Evolutionary conservation across 768 basidiomycete species (phyloP).

Genomic region (Auricularia auricula-judae): DNA sequence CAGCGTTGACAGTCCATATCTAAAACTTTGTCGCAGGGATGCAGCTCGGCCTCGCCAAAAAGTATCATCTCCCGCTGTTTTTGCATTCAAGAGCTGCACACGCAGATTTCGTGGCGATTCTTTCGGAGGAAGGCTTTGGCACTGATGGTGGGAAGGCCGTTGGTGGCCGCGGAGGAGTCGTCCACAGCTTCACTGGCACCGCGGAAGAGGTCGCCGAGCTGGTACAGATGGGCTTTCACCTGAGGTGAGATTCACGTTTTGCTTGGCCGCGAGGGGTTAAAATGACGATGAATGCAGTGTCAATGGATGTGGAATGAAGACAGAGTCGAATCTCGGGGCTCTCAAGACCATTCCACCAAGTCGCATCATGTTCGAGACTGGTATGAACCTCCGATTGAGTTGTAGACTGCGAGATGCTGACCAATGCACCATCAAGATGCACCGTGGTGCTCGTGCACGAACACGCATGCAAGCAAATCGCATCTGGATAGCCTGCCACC

Average conservation of each 20-base stretch:
- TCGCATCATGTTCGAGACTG: constrained; percentile 63
- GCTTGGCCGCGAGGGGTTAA: background rate
- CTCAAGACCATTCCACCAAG: constrained; percentile 47
- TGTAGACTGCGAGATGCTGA: background rate
- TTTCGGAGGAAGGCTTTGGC: constrained; percentile 56
- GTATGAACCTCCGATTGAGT: constrained; percentile 21
- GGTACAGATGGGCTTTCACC: constrained; percentile 64
- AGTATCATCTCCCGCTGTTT: constrained; percentile 65
- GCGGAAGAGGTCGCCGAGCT: constrained; percentile 51
- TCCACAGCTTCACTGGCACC: constrained; percentile 73
- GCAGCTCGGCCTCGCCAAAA: constrained; percentile 57
- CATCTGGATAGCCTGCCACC: constrained; percentile 38
- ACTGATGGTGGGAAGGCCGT: constrained; percentile 39
- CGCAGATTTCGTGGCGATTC: constrained; percentile 50
- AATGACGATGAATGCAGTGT: constrained; percentile 25
- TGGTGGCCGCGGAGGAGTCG: constrained; percentile 62
- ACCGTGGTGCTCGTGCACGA: constrained; percentile 64
- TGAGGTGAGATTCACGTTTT: constrained; percentile 28
- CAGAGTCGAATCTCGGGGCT: constrained; percentile 47
- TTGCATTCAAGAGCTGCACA: constrained; percentile 76
- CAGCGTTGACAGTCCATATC: no score
- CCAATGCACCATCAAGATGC: constrained; percentile 33
- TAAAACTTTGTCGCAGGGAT: constrained; percentile 21
- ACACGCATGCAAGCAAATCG: constrained; percentile 48
- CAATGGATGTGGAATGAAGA: constrained; percentile 74